Evolutionary conservation across 1,284 basidiomycete species (phyloP).

Genomic region (Omphalotus olearius): DNA sequence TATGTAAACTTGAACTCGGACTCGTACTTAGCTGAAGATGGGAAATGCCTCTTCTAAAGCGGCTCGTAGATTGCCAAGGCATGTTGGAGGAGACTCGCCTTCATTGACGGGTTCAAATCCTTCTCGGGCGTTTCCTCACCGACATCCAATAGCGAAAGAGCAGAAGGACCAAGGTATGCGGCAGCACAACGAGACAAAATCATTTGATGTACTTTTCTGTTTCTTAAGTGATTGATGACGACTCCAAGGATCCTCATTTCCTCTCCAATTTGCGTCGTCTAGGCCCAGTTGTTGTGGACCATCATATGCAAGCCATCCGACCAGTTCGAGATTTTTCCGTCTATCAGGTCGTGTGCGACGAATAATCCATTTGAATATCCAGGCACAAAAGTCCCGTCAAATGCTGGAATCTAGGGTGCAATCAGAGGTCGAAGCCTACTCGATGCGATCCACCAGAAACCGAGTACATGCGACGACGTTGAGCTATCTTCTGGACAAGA

Average conservation of each 20-base stretch:
- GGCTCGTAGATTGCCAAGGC: constrained; percentile 58
- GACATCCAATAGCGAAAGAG: constrained; percentile 42
- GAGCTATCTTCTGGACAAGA: constrained; percentile 58
- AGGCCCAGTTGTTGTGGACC: constrained; percentile 72
- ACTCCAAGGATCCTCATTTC: constrained; percentile 75
- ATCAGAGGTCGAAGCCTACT: constrained; percentile 53
- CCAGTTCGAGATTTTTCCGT: constrained; percentile 29
- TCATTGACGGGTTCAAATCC: constrained; percentile 52
- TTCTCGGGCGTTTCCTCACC: constrained; percentile 21
- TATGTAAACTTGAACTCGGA: constrained; percentile 1
- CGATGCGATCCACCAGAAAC: constrained; percentile 32
- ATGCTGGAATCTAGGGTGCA: constrained; percentile 49
- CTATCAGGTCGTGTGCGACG: neutral
- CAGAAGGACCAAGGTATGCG: constrained; percentile 45
- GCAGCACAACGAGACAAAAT: neutral
- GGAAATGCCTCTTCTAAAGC: constrained; percentile 68
- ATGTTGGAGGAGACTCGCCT: constrained; percentile 31
- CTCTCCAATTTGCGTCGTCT: constrained; percentile 65
- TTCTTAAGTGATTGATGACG: constrained; percentile 55
- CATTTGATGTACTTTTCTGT: neutral
- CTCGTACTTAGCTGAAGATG: constrained; percentile 39
- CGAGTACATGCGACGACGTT: constrained; percentile 57
- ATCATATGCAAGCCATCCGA: constrained; percentile 51
- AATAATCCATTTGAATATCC: constrained; percentile 10
- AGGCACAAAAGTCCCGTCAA: constrained; percentile 34